Conservation (phyloP, 345 rosid genomes). For the Boechera stricta region DNA sequence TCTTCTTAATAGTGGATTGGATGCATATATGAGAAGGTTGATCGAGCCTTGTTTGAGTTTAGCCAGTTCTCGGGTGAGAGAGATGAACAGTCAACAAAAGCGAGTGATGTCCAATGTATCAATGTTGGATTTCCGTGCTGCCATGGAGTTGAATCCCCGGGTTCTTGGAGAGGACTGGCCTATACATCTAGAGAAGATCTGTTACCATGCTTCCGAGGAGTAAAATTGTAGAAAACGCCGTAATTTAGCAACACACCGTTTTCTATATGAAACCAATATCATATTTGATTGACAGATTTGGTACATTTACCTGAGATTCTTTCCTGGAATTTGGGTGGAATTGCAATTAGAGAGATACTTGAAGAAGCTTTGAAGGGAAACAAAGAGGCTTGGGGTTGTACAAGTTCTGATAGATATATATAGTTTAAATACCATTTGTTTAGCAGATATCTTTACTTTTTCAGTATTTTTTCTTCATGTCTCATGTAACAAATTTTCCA, state of each 20-base stretch:
- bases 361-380: conserved; percentile 35
- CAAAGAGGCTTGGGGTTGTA: conserved; percentile 34
- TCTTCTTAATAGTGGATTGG: conserved; percentile 71
- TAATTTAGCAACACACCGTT: conserved; percentile 14
- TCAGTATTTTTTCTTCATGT: conserved; percentile 2
- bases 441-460: conserved; percentile 33
- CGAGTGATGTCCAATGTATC: conserved; percentile 49
- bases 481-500: conserved; percentile 43
- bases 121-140: conserved; percentile 61
- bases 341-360: conserved; percentile 22
- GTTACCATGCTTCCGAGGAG: conserved; percentile 51
- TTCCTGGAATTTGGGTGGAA: conserved; percentile 38
- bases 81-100: conserved; percentile 29
- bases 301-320: conserved; percentile 25
- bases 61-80: conserved; percentile 52
- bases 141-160: conserved; percentile 74
- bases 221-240: conserved; percentile 33
- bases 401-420: conserved; percentile 38
- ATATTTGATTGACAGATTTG: conserved; percentile 33
- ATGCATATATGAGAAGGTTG: conserved; percentile 70
- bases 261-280: conserved; percentile 16
- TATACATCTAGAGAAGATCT: conserved; percentile 68
- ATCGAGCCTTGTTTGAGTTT: conserved; percentile 69
- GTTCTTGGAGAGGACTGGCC: conserved; percentile 82
- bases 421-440: conserved; percentile 37